Evolutionary conservation across 2,329 filamentous ascomycete species (phyloP).

Genomic region (Cordyceps militaris): DNA sequence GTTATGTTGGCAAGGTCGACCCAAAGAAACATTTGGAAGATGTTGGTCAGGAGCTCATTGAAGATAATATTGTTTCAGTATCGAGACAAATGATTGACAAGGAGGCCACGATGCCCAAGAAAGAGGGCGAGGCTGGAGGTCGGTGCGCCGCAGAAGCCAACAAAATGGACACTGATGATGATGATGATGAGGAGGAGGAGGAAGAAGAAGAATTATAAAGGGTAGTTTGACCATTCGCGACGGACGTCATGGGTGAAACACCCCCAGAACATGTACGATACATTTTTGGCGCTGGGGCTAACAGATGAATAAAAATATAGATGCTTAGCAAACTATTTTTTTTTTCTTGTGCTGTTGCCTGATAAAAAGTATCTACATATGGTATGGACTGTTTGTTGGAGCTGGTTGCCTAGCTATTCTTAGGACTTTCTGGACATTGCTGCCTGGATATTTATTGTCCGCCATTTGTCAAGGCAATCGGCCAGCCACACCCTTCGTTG

Average conservation of each 20-base stretch:
- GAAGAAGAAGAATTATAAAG: conserved; percentile 35
- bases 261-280: conserved; percentile 11
- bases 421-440: too few species aligned
- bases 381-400: too few species aligned
- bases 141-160: conserved; percentile 49
- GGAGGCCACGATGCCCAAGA: conserved; percentile 84
- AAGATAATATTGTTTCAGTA: conserved; percentile 99
- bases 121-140: conserved; percentile 42
- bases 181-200: not conserved
- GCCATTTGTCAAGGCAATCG: too few species aligned
- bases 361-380: not conserved
- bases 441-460: too few species aligned
- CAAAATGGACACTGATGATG: conserved; percentile 61
- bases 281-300: conserved; percentile 1
- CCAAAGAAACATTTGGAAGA: conserved; percentile 99
- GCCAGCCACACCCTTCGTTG: too few species aligned
- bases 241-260: not conserved
- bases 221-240: not conserved
- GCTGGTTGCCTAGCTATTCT: not conserved
- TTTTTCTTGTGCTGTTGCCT: not conserved
- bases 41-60: conserved; percentile 91
- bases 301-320: not conserved
- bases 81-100: conserved; percentile 99
- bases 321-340: not conserved
- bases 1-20: conserved; percentile 97